Conservation (phyloP, 2,329 filamentous ascomycete species). For the Fusarium miscanthi region DNA sequence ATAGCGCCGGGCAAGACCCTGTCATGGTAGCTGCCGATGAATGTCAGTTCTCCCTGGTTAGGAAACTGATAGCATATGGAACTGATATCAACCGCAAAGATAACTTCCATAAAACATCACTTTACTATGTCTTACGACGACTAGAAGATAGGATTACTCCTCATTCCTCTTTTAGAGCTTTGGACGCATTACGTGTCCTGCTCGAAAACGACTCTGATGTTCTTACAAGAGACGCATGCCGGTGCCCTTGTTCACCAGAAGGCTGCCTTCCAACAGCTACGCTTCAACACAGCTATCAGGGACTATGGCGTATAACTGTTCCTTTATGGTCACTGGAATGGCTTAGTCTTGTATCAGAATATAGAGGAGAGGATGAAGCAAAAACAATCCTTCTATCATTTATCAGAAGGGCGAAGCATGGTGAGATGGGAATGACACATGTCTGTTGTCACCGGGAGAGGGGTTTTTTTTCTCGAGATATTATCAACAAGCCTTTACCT, state of each 20-base stretch:
- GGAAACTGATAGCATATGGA: neutral
- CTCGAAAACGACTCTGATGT: neutral
- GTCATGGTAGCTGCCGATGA: neutral
- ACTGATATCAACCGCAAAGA: neutral
- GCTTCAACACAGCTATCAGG: neutral
- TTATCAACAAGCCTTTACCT: neutral
- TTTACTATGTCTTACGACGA: neutral
- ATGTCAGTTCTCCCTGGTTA: neutral
- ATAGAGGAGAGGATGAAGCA: neutral
- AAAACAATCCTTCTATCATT: neutral
- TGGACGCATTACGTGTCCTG: neutral
- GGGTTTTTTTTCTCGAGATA: too few species aligned
- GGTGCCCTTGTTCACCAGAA: neutral
- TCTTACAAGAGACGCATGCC: neutral
- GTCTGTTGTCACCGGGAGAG: neutral
- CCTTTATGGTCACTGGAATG: neutral
- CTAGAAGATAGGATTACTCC: neutral
- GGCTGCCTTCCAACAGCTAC: neutral
- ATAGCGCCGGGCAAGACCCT: neutral
- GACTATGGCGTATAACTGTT: neutral
- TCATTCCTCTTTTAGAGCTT: neutral
- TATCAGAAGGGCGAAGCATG: neutral
- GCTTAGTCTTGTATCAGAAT: neutral
- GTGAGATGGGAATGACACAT: neutral
- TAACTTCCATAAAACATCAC: neutral